Conservation (phyloP, 2,329 filamentous ascomycete species). For the Epicoccum sorghinum region DNA sequence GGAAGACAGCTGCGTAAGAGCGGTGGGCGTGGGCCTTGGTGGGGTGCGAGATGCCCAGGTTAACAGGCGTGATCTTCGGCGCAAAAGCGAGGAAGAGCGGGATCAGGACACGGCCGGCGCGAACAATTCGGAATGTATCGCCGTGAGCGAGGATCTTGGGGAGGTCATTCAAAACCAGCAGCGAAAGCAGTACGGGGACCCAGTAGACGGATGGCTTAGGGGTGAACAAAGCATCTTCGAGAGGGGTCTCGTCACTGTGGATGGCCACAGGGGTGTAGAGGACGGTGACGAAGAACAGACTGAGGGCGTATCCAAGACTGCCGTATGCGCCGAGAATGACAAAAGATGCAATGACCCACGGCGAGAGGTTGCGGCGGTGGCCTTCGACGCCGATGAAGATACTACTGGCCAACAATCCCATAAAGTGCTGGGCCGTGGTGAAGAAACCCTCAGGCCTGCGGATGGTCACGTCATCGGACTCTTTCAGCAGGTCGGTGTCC, state of each 20-base stretch:
- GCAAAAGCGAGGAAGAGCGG: conserved; percentile 47
- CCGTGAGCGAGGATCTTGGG: conserved; percentile 32
- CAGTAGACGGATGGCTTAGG: conserved; percentile 44
- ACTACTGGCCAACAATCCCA: conserved; percentile 61
- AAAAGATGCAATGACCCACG: conserved; percentile 59
- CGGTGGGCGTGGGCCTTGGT: conserved; percentile 49
- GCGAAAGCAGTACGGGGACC: conserved; percentile 53
- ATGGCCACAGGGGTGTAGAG: conserved; percentile 62
- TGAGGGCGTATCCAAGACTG: conserved; percentile 66
- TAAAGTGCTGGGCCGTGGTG: conserved; percentile 67
- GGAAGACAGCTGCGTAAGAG: conserved; percentile 57
- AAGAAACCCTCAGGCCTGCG: conserved; percentile 63
- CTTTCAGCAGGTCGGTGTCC: conserved; percentile 59
- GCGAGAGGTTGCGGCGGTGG: conserved; percentile 61
- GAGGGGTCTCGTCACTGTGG: conserved; percentile 36
- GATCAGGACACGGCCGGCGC: conserved; percentile 34
- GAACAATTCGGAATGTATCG: conserved; percentile 31
- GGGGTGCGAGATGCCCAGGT: conserved; percentile 56
- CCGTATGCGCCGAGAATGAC: conserved; percentile 65
- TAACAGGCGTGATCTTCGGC: conserved; percentile 52
- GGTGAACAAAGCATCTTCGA: conserved; percentile 42
- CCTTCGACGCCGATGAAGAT: conserved; percentile 66
- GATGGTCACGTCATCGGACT: conserved; percentile 62
- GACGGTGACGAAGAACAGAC: conserved; percentile 66
- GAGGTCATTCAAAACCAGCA: conserved; percentile 54